Evolutionary conservation across 768 basidiomycete species (phyloP).

Genomic region (Agrocybe praecox): DNA sequence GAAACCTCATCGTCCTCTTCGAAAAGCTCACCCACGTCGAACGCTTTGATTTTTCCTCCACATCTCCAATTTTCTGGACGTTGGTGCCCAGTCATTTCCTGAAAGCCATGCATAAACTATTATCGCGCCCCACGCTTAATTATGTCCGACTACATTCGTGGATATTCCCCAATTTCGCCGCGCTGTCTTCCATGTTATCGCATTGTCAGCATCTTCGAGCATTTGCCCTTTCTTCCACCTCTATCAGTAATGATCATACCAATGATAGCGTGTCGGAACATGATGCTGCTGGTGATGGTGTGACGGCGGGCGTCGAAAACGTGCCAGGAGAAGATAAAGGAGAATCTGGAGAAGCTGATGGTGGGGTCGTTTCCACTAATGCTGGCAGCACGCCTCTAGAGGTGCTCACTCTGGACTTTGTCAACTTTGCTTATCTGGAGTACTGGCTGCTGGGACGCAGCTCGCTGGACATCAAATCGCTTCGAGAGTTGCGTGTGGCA

Average conservation of each 20-base stretch:
- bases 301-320: conserved; percentile 6
- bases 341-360: background rate
- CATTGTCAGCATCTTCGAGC: conserved; percentile 36
- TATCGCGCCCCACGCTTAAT: conserved; percentile 34
- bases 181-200: conserved; percentile 34
- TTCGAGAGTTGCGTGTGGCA: conserved; percentile 44
- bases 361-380: background rate
- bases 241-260: conserved; percentile 18
- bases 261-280: conserved; percentile 19
- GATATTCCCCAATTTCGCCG: conserved; percentile 37
- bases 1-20: conserved; percentile 37
- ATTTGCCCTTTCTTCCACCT: conserved; percentile 37
- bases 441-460: conserved; percentile 38
- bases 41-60: conserved; percentile 39
- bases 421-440: conserved; percentile 36
- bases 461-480: conserved; percentile 33
- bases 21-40: conserved; percentile 36
- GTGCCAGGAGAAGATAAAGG: background rate
- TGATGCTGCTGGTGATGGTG: background rate
- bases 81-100: conserved; percentile 35
- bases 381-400: conserved; percentile 22
- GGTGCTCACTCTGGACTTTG: conserved; percentile 43
- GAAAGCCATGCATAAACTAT: conserved; percentile 34
- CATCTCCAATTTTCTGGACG: conserved; percentile 37
- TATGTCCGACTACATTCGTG: conserved; percentile 43